phyloP scores from a whole-genome alignment of 805 yeast species.

The Groenewaldozyma tartarivorans region DNA sequence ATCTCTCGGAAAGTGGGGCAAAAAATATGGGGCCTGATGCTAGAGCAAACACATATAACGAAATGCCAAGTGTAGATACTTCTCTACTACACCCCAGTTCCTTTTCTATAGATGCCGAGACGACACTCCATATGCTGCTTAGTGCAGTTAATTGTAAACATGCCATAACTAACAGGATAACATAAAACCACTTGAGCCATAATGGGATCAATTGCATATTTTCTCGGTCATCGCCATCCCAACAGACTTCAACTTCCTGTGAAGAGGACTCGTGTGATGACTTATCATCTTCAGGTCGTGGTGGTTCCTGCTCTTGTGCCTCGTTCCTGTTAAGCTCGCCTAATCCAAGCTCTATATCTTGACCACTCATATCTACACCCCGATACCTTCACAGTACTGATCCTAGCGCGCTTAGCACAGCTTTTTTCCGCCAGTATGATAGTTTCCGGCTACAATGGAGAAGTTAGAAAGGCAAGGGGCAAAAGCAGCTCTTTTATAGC shows the following conservation, averaged over 20 bases:
- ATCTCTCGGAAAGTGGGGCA: slow-evolving; percentile 63
- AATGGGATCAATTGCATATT: slow-evolving; percentile 30
- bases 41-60: slow-evolving; percentile 48
- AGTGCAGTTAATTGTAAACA: slow-evolving; percentile 32
- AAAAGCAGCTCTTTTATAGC: too few species aligned
- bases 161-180: slow-evolving; percentile 20
- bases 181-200: slow-evolving; percentile 31
- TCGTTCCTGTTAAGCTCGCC: too few species aligned
- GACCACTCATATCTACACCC: too few species aligned
- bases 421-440: too few species aligned
- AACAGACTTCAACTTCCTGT: slow-evolving; percentile 10
- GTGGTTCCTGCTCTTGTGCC: too few species aligned
- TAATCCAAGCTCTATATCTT: too few species aligned
- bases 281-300: too few species aligned
- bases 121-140: slow-evolving; percentile 41
- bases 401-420: too few species aligned
- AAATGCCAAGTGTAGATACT: slow-evolving; percentile 38
- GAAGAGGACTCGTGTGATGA: too few species aligned
- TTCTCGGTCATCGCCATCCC: slow-evolving; percentile 27
- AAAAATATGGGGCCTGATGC: slow-evolving; percentile 55
- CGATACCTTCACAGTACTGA: too few species aligned
- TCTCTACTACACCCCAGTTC: slow-evolving; percentile 35
- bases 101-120: slow-evolving; percentile 30
- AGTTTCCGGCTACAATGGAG: too few species aligned
- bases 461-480: too few species aligned